Evolutionary conservation across 2,329 filamentous ascomycete genomes (phyloP), one percentile per base, ranked within the genome.

Genomic region (Dendrostoma leiphaemia): DNA sequence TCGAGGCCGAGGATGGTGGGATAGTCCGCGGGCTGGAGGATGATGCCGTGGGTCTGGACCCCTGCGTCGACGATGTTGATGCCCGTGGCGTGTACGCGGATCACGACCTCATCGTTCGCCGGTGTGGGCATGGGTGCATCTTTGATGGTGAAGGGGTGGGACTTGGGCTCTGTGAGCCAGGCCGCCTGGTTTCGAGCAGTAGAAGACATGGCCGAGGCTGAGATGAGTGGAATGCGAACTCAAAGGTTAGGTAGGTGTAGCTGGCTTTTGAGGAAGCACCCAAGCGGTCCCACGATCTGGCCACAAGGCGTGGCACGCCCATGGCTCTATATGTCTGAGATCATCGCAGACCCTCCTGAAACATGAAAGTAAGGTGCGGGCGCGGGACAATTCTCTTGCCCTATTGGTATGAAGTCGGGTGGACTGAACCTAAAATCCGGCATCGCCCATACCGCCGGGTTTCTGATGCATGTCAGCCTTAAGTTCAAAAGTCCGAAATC

Each of bases 1-100:
- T 67, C 71, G 29, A 50, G 55, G n/a, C 71, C 70, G 6, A 70
- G 55, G 26, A 73, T 62, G 6, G 53, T 60, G 3, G 71, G 71
- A 46, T 66, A 71, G 8, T 46, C 44, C 7, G 53, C 64, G 45
- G 69, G 48, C 15, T 68, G 6, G 29, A 32, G 17, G n/a, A 21
- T 19, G 44, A 46, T 32, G 10, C 44, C 44, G 12, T 12, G 44
- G 4, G 19, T 13, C 28, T 46, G 44, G 29, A 46, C 19, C 4
- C 4, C 44, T 53, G 24, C 46, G 56, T 69, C 66, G 8, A 68
- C 28, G 62, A 60, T 44, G 67, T 67, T 69, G 53, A 68, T 59
- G 9, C 64, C 65, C 32, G 67, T 56, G n/a, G 65, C 61, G 32
- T 53, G 53, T 49, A 63, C 65, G 34, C 56, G 58, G n/a, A 67